These are phyloP conservation scores for Fusarium sp. DNA, from an alignment of 2,329 filamentous ascomycete genomes.

Conservation along the genomic window DNA sequence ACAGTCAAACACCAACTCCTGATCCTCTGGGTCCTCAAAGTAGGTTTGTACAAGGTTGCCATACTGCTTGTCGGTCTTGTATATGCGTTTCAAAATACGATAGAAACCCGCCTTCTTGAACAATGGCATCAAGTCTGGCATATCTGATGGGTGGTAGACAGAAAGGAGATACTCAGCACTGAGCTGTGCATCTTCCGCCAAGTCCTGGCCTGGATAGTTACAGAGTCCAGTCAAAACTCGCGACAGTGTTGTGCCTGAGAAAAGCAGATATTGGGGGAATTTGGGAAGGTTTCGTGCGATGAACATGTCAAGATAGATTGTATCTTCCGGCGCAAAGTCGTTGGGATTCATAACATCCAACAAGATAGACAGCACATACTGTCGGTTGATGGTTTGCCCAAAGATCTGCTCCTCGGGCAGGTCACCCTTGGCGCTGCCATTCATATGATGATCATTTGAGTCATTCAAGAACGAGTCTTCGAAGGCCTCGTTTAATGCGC, in stretches of 20 bases:
- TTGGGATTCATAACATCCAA: conserved; percentile 87
- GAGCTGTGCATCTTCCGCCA: conserved; percentile 95
- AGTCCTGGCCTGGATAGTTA: conserved; percentile 80
- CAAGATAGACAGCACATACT: conserved; percentile 91
- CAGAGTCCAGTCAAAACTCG: conserved; percentile 85
- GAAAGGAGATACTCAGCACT: conserved; percentile 96
- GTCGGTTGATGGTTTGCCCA: conserved; percentile 81
- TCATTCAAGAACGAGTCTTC: conserved; percentile 95
- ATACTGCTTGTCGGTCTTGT: conserved; percentile 82
- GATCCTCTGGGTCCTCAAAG: conserved; percentile 85
- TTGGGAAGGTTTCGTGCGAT: conserved; percentile 95
- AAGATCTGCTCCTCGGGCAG: conserved; percentile 74
- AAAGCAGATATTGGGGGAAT: conserved; percentile 93
- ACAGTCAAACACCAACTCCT: conserved; percentile 80
- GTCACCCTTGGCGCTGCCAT: conserved; percentile 61
- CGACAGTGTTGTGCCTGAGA: conserved; percentile 87
- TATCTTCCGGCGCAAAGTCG: conserved; percentile 82
- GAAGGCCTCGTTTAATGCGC: conserved; percentile 95
- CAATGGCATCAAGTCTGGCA: conserved; percentile 78
- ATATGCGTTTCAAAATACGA: conserved; percentile 90
- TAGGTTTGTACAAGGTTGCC: conserved; percentile 81
- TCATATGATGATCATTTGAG: conserved; percentile 69
- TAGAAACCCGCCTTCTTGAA: conserved; percentile 87
- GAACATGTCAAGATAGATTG: conserved; percentile 98
- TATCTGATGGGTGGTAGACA: conserved; percentile 88